Conservation (phyloP, 2,329 filamentous ascomycete genomes). For the Hymenoscyphus salicellus region DNA sequence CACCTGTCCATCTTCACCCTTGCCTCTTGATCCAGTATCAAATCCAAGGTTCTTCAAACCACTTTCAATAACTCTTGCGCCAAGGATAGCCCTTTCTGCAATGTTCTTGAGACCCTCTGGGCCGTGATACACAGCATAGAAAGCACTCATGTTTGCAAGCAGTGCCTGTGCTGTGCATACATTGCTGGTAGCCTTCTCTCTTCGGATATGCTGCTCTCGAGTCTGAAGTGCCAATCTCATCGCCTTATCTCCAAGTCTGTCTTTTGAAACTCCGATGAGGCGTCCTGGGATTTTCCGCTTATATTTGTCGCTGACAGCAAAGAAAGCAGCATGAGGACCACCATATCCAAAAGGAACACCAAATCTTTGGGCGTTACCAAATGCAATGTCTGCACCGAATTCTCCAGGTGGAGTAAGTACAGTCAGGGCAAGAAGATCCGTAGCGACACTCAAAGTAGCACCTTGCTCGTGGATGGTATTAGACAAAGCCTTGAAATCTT, state of each 20-base stretch:
- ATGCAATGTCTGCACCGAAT: conserved; percentile 92
- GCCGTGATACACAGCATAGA: conserved; percentile 93
- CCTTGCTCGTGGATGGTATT: conserved; percentile 74
- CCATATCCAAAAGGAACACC: conserved; percentile 90
- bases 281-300: conserved; percentile 94
- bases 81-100: conserved; percentile 71
- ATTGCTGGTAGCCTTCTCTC: conserved; percentile 96
- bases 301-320: conserved; percentile 84
- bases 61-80: conserved; percentile 66
- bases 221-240: conserved; percentile 86
- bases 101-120: conserved; percentile 79
- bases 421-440: conserved; percentile 84
- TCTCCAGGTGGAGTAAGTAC: conserved; percentile 86
- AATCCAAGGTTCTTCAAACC: conserved; percentile 62
- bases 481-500: conserved; percentile 71
- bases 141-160: conserved; percentile 90
- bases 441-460: conserved; percentile 80
- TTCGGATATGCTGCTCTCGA: conserved; percentile 89
- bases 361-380: conserved; percentile 87
- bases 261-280: conserved; percentile 86
- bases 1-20: conserved; percentile 53
- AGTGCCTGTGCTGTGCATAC: conserved; percentile 94
- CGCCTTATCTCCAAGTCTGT: conserved; percentile 76
- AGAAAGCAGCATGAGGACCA: conserved; percentile 95
- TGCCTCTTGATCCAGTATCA: conserved; percentile 57